These are phyloP conservation scores for Nemania sp. DNA, from an alignment of 2,329 filamentous ascomycete genomes.

Conservation along the genomic window DNA sequence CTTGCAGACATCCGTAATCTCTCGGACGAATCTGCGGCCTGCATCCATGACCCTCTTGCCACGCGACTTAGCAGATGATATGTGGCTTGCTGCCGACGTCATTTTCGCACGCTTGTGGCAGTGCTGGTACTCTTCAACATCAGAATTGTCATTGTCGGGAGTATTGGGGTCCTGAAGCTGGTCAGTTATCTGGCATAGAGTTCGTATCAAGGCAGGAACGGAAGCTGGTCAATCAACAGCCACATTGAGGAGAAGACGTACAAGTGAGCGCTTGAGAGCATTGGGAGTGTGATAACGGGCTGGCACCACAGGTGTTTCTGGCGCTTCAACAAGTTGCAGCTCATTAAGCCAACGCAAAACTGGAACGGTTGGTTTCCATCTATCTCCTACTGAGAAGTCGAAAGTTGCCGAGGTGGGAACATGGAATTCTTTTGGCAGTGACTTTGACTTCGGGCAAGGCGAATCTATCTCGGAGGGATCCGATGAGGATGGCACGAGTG, in stretches of 20 bases:
- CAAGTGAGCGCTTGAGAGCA: constrained; percentile 34
- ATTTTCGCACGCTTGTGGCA: constrained; percentile 32
- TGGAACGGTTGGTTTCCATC: constrained; percentile 31
- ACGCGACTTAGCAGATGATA: constrained; percentile 15
- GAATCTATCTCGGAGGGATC: no score
- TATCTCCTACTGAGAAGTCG: no score
- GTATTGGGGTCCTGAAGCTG: constrained; percentile 25
- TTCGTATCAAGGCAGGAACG: not conserved
- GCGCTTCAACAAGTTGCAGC: constrained; percentile 25
- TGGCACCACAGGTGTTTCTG: constrained; percentile 26
- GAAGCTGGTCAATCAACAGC: not conserved
- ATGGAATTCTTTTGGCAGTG: constrained; percentile 25
- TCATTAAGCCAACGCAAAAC: constrained; percentile 37
- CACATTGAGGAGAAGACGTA: constrained; percentile 12
- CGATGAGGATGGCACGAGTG: no score
- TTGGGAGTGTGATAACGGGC: constrained; percentile 29
- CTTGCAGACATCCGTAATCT: constrained; percentile 28
- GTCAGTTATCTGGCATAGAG: no score
- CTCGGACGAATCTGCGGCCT: constrained; percentile 25
- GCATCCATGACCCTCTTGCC: constrained; percentile 21
- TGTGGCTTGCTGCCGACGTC: constrained; percentile 7
- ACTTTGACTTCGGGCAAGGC: no score
- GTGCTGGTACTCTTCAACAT: constrained; percentile 27
- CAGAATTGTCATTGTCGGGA: constrained; percentile 3
- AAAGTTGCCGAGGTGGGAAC: constrained; percentile 33